Percentiles rank a stretch among this genome's conserved stretches.
Evolutionary conservation across 106 monocot species (phyloP).

Genomic region (Allium fistulosum): DNA sequence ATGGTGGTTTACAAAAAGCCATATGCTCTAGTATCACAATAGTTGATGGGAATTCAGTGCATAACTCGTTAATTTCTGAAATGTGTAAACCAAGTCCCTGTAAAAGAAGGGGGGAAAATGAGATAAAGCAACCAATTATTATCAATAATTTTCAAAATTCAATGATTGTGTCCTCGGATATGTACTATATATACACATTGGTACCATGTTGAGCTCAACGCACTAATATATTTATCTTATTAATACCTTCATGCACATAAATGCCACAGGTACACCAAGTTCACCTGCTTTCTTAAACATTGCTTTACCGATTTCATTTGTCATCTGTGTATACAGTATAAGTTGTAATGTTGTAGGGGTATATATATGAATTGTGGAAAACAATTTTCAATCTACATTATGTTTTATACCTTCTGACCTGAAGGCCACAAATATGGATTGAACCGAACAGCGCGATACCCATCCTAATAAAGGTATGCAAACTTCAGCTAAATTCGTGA

Average conservation of each 20-base stretch:
- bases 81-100: constrained; percentile 74
- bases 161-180: not conserved
- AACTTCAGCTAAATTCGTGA: not conserved
- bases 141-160: not conserved
- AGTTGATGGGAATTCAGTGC: constrained; percentile 57
- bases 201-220: too few relatives aligned
- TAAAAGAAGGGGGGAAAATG: not conserved
- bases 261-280: constrained; percentile 60
- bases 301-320: constrained; percentile 70
- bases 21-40: constrained; percentile 71
- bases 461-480: constrained; percentile 38
- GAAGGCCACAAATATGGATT: constrained; percentile 86
- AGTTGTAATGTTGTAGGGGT: not conserved
- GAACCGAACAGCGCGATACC: constrained; percentile 78
- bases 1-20: constrained; percentile 74
- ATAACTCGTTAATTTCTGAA: constrained; percentile 71
- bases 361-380: not conserved
- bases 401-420: constrained; percentile 55
- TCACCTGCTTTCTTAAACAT: constrained; percentile 80
- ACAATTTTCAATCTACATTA: not conserved
- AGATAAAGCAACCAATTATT: not conserved
- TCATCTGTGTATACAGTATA: constrained; percentile 49
- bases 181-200: too few relatives aligned
- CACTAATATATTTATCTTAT: too few relatives aligned
- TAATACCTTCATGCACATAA: constrained; percentile 76